These are phyloP conservation scores for Claviceps sp. DNA, from an alignment of 2,329 filamentous ascomycete genomes.

Conservation along the genomic window DNA sequence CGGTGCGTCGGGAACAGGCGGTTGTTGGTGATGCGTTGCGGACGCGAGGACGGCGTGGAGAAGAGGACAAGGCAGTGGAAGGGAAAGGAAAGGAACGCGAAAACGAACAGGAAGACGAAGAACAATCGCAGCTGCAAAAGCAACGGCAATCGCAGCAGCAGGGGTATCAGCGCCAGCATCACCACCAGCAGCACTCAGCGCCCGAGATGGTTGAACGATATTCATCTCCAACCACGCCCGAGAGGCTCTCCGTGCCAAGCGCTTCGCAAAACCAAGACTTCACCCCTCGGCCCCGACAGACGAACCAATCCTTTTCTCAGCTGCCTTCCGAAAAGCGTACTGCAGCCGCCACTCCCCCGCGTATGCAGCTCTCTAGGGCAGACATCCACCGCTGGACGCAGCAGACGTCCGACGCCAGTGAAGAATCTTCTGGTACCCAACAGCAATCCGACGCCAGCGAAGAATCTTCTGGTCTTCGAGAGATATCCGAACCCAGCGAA, in stretches of 20 bases:
- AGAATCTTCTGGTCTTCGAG: slow-evolving; percentile 9
- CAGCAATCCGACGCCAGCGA: not conserved
- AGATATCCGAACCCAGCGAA: slow-evolving; percentile 25
- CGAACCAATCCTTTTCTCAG: slow-evolving; percentile 25
- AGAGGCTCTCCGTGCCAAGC: slow-evolving; percentile 19
- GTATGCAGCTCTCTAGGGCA: slow-evolving; percentile 27
- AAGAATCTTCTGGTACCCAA: slow-evolving; percentile 22
- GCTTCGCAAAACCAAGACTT: slow-evolving; percentile 37
- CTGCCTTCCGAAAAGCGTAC: slow-evolving; percentile 14
- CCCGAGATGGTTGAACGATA: not conserved
- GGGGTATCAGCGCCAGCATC: not conserved
- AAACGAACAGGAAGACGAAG: not conserved
- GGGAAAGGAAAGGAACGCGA: not conserved
- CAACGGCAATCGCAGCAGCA: not conserved
- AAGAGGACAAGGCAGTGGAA: not conserved
- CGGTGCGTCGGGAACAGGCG: slow-evolving; percentile 9
- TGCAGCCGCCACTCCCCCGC: slow-evolving; percentile 21
- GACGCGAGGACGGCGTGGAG: not conserved
- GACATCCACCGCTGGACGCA: slow-evolving; percentile 30
- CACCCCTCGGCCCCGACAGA: slow-evolving; percentile 27
- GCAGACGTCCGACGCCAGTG: slow-evolving; percentile 24
- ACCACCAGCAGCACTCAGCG: not conserved
- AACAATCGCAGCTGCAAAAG: not conserved
- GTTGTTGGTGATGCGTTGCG: too few relatives aligned
- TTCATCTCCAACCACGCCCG: slow-evolving; percentile 18